These are phyloP conservation scores for Piper betle DNA, from an alignment of 164 flowering plant genomes.

Conservation along the genomic window DNA sequence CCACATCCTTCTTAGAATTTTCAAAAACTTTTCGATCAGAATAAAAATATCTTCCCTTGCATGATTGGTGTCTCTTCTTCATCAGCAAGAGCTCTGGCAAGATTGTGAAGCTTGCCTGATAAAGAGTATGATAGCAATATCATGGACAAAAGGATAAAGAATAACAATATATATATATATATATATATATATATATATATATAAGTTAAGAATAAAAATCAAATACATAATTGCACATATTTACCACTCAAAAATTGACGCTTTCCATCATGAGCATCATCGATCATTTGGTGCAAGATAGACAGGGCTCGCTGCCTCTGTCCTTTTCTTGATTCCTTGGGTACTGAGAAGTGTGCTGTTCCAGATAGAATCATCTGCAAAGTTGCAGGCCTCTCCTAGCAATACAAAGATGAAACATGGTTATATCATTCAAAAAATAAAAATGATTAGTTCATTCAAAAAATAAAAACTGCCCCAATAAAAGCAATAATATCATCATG, in stretches of 20 bases:
- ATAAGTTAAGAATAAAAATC: no score
- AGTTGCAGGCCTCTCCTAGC: conserved; percentile 55
- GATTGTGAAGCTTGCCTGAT: conserved; percentile 93
- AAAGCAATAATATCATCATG: no score
- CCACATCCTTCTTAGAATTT: conserved; percentile 45
- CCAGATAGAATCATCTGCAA: conserved; percentile 69
- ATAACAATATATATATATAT: background rate
- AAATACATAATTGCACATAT: background rate
- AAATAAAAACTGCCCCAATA: background rate
- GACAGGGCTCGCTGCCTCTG: conserved; percentile 94
- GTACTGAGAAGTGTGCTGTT: conserved; percentile 29
- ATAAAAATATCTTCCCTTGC: conserved; percentile 39
- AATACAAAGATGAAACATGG: conserved; percentile 4
- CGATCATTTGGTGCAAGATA: conserved; percentile 94
- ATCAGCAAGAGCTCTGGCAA: conserved; percentile 94
- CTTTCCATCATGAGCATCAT: conserved; percentile 96
- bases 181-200: no score
- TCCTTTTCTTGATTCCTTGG: conserved; percentile 53
- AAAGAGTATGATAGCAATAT: background rate
- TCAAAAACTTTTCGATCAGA: conserved; percentile 27
- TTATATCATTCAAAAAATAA: no score
- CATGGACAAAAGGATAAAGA: background rate
- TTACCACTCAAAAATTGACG: conserved; percentile 95
- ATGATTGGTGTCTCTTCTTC: conserved; percentile 54
- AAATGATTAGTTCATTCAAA: background rate